Percentiles rank a stretch among this genome's conserved stretches.
These are phyloP conservation scores for Paraleonurus japonicus DNA, from an alignment of 257 asterid species.

Conservation along the genomic window DNA sequence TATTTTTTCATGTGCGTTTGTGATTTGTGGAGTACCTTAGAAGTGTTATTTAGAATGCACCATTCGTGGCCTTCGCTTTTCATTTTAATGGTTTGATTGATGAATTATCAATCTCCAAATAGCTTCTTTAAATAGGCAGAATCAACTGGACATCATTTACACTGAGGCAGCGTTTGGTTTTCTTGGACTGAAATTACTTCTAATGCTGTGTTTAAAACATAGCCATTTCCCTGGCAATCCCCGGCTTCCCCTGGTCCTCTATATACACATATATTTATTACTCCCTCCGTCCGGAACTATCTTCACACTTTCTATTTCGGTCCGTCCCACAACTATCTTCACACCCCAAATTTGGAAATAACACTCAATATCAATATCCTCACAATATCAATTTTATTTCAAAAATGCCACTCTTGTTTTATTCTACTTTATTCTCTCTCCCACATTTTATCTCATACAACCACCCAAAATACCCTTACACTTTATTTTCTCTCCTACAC, in stretches of 20 bases:
- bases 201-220: background rate
- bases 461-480: too few species aligned
- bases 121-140: background rate
- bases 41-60: background rate
- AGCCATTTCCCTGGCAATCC: background rate
- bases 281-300: too few species aligned
- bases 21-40: constrained; percentile 10
- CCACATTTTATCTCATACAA: too few species aligned
- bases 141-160: background rate
- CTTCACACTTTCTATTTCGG: too few species aligned
- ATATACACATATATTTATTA: background rate
- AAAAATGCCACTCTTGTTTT: too few species aligned
- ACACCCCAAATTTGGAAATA: too few species aligned
- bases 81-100: background rate
- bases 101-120: constrained; percentile 6
- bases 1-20: background rate
- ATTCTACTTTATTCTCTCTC: too few species aligned
- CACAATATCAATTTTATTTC: too few species aligned
- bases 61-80: background rate
- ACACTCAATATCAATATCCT: too few species aligned
- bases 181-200: background rate
- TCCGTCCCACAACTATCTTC: too few species aligned
- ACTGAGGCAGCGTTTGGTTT: background rate
- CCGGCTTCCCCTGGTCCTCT: background rate
- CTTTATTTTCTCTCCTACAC: too few species aligned